These are phyloP conservation scores for Aphanomyces invadans DNA, from an alignment of 352 stramenopile species.

Conservation along the genomic window DNA sequence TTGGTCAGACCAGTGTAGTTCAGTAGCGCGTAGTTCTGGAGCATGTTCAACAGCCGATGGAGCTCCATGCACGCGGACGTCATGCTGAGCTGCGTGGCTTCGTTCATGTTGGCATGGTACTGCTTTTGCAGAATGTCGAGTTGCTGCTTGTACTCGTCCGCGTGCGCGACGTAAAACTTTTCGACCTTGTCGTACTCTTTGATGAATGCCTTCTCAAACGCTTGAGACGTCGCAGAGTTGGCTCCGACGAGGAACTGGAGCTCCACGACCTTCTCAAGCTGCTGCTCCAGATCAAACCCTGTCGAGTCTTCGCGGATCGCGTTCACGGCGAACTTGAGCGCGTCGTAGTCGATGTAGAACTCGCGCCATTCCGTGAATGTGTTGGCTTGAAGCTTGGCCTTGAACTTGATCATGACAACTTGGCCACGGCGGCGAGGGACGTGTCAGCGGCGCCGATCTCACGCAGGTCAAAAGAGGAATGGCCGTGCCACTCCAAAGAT, in stretches of 20 bases:
- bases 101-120: conserved; percentile 47
- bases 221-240: conserved; percentile 25
- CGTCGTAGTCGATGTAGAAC: conserved; percentile 87
- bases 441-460: too few species aligned
- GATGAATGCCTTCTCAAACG: conserved; percentile 81
- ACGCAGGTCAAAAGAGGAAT: neutral
- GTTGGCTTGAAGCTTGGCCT: conserved; percentile 55
- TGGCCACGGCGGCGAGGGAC: too few species aligned
- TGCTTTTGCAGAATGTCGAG: conserved; percentile 76
- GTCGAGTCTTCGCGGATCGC: conserved; percentile 26
- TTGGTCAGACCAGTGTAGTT: conserved; percentile 99
- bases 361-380: conserved; percentile 78
- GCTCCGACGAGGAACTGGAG: conserved; percentile 27
- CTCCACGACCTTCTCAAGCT: conserved; percentile 27
- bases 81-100: conserved; percentile 80
- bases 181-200: conserved; percentile 88
- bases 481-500: neutral
- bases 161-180: conserved; percentile 83
- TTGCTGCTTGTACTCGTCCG: conserved; percentile 71
- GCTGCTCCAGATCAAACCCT: conserved; percentile 30
- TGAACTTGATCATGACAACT: conserved; percentile 36
- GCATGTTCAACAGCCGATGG: conserved; percentile 88
- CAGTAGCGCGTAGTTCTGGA: conserved; percentile 95
- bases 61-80: conserved; percentile 91
- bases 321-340: conserved; percentile 78